Conservation (phyloP, 148 eudicot genomes). For the Diospyros lotus region DNA sequence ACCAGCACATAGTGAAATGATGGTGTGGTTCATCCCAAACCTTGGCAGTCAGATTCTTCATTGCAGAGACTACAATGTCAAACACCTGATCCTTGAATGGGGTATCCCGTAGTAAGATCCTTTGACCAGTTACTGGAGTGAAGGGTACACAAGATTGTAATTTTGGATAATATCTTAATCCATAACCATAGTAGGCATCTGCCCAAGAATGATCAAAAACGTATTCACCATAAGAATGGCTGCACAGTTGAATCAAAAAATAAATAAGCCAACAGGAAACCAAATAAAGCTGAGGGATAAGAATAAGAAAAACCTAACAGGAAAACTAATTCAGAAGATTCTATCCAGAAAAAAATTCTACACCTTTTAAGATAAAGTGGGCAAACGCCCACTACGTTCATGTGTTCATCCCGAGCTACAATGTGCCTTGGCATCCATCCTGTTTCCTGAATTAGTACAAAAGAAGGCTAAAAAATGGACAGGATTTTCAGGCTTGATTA, state of each 20-base stretch:
- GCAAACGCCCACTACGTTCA: conserved; percentile 67
- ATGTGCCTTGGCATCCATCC: conserved; percentile 90
- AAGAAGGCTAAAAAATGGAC: not conserved
- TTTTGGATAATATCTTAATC: conserved; percentile 89
- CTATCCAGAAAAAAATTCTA: conserved; percentile 1
- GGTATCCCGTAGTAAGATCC: conserved; percentile 75
- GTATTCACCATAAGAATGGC: conserved; percentile 97
- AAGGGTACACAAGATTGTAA: conserved; percentile 90
- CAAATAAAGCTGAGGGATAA: not conserved
- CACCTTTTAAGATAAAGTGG: conserved; percentile 96
- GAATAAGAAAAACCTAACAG: not conserved
- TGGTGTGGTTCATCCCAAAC: conserved; percentile 27
- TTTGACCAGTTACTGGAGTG: conserved; percentile 90
- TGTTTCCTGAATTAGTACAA: conserved; percentile 61
- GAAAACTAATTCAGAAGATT: not conserved
- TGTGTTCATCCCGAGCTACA: conserved; percentile 64
- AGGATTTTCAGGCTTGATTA: not conserved
- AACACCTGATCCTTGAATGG: conserved; percentile 65
- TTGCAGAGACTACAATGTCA: conserved; percentile 66
- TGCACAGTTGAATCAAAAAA: conserved; percentile 34
- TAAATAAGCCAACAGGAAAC: conserved; percentile 11
- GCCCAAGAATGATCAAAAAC: conserved; percentile 99
- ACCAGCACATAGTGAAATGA: not conserved
- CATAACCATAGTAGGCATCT: conserved; percentile 81
- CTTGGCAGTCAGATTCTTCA: conserved; percentile 73